Conservation (phyloP, 148 eudicot species). For the Oxyria digyna region DNA sequence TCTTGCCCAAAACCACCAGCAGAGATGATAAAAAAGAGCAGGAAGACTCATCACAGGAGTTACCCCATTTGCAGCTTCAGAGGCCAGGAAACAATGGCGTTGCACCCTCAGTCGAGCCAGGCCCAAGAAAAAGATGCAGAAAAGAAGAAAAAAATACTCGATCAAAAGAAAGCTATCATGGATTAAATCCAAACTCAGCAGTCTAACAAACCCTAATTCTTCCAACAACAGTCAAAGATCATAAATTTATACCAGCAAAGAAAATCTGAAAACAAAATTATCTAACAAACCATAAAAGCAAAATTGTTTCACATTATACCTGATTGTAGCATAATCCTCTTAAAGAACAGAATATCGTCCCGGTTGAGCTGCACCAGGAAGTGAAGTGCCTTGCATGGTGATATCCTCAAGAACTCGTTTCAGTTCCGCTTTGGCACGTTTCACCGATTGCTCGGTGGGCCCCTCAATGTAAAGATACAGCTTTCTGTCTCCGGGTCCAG, state of each 20-base stretch:
- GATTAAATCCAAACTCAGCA: not conserved
- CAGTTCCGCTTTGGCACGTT: conserved; percentile 65
- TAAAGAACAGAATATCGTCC: conserved; percentile 63
- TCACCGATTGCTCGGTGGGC: conserved; percentile 69
- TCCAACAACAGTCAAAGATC: too few species aligned
- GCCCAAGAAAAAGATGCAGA: conserved; percentile 1
- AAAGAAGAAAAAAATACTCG: conserved; percentile 1
- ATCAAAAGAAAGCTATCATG: conserved; percentile 4
- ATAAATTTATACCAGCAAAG: not conserved
- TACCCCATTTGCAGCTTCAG: conserved; percentile 6
- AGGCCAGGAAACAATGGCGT: conserved; percentile 6
- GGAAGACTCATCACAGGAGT: conserved; percentile 4
- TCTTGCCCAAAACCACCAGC: conserved; percentile 1
- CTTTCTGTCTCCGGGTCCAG: conserved; percentile 71
- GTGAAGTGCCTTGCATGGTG: conserved; percentile 52
- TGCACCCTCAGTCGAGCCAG: conserved; percentile 5
- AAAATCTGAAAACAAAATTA: not conserved
- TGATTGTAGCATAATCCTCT: conserved; percentile 7
- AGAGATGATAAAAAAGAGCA: not conserved
- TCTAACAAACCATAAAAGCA: not conserved
- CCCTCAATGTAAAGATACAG: conserved; percentile 76
- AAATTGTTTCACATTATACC: not conserved
- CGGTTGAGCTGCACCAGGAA: conserved; percentile 67
- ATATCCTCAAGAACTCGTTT: conserved; percentile 73
- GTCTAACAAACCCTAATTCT: not conserved